A percentile compares a stretch with the other conserved stretches of the same genome.
These are phyloP conservation scores for Darksidea phi DNA, from an alignment of 495 filamentous ascomycete species.

Conservation along the genomic window DNA sequence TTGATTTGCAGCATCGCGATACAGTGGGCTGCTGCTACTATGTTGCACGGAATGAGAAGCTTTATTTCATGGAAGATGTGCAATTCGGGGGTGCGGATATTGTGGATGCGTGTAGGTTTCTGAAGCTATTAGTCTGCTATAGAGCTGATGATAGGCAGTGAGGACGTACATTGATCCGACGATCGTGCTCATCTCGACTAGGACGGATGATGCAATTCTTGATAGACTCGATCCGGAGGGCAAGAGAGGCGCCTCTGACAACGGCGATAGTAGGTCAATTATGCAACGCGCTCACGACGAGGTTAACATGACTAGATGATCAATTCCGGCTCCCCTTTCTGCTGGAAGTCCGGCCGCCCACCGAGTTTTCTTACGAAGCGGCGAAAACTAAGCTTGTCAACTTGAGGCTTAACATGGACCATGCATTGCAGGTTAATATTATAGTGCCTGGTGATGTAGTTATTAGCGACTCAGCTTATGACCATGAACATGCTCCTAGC, in stretches of 20 bases:
- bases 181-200: constrained; percentile 68
- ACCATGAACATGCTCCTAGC: constrained; percentile 51
- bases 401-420: constrained; percentile 52
- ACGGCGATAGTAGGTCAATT: constrained; percentile 35
- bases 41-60: constrained; percentile 65
- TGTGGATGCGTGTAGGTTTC: constrained; percentile 62
- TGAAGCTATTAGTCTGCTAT: background rate
- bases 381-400: constrained; percentile 66
- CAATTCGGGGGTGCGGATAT: constrained; percentile 66
- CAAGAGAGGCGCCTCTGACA: constrained; percentile 30
- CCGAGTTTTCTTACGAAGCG: constrained; percentile 74
- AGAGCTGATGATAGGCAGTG: constrained; percentile 46
- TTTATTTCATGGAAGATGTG: constrained; percentile 83
- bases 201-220: constrained; percentile 59
- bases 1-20: constrained; percentile 70
- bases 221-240: constrained; percentile 44
- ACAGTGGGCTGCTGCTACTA: constrained; percentile 89
- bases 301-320: constrained; percentile 36
- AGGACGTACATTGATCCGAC: constrained; percentile 78
- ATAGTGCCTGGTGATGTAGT: constrained; percentile 56
- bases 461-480: constrained; percentile 47
- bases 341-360: constrained; percentile 66
- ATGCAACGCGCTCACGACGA: background rate
- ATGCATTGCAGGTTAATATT: constrained; percentile 54
- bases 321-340: constrained; percentile 61